Evolutionary conservation across 495 filamentous ascomycete genomes (phyloP).

Genomic region (Clavariopsis aquatica): DNA sequence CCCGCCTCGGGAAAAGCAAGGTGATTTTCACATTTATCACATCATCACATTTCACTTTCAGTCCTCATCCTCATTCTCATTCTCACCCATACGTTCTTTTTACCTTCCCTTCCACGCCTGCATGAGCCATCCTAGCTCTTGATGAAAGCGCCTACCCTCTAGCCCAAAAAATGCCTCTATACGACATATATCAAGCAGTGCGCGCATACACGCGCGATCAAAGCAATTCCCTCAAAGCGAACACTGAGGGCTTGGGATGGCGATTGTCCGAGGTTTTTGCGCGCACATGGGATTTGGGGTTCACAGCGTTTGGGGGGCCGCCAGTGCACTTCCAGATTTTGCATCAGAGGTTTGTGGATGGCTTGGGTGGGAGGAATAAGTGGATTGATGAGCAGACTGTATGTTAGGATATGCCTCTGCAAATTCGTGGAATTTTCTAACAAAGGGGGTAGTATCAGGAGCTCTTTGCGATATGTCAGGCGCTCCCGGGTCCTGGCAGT

Average conservation of each 20-base stretch:
- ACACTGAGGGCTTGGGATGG: conserved; percentile 22
- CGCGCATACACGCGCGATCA: conserved; percentile 31
- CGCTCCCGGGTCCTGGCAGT: conserved; percentile 71
- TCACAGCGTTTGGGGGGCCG: conserved; percentile 70
- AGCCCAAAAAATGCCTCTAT: conserved; percentile 24
- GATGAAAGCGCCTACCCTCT: not conserved
- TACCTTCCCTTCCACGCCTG: too few relatives aligned
- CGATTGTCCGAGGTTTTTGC: conserved; percentile 35
- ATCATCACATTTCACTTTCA: not conserved
- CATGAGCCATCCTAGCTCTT: not conserved
- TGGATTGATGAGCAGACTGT: conserved; percentile 80
- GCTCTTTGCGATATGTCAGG: conserved; percentile 76
- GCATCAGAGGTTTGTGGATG: conserved; percentile 66
- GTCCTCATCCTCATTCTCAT: not conserved
- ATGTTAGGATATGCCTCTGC: not conserved
- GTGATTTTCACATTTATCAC: too few relatives aligned
- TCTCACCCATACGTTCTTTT: too few relatives aligned
- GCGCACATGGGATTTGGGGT: conserved; percentile 63
- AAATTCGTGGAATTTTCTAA: too few relatives aligned
- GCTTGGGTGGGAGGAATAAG: conserved; percentile 48
- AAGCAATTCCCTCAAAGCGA: conserved; percentile 24
- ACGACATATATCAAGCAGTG: conserved; percentile 33
- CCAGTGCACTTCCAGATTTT: conserved; percentile 73
- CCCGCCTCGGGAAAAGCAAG: not conserved
- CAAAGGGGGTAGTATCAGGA: conserved; percentile 93